Conservation (phyloP, 2,329 filamentous ascomycete species). For the Cercospora nicotianae region DNA sequence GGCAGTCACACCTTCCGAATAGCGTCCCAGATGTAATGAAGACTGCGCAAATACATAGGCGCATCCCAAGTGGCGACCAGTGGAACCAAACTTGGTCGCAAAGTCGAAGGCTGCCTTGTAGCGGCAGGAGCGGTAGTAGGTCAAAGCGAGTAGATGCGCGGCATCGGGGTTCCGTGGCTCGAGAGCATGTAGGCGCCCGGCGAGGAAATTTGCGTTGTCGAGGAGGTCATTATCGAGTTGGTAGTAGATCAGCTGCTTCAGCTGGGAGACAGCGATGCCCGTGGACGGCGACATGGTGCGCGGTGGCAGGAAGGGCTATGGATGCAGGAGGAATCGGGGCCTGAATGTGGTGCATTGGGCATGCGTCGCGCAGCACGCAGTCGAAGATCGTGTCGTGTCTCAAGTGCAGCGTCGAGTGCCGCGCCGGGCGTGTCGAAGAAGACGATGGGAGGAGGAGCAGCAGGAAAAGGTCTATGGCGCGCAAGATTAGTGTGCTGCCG, state of each 20-base stretch:
- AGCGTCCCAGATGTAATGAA: constrained; percentile 74
- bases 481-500: not conserved
- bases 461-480: not conserved
- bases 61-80: constrained; percentile 78
- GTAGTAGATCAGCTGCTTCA: constrained; percentile 67
- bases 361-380: not conserved
- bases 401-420: not conserved
- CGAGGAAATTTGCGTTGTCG: constrained; percentile 90
- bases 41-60: constrained; percentile 89
- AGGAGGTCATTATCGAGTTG: constrained; percentile 85
- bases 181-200: constrained; percentile 79
- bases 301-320: not conserved
- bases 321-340: not conserved
- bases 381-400: constrained; percentile 7
- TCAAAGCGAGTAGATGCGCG: constrained; percentile 78
- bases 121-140: constrained; percentile 79
- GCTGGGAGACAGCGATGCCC: constrained; percentile 58
- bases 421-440: not conserved
- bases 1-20: constrained; percentile 77
- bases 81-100: constrained; percentile 68
- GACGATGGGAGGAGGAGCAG: not conserved
- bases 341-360: not conserved
- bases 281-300: constrained; percentile 56
- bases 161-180: constrained; percentile 80
- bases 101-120: constrained; percentile 82